phyloP scores from a whole-genome alignment of 148 eudicot genomes.

The Chenopodium suecicum region DNA sequence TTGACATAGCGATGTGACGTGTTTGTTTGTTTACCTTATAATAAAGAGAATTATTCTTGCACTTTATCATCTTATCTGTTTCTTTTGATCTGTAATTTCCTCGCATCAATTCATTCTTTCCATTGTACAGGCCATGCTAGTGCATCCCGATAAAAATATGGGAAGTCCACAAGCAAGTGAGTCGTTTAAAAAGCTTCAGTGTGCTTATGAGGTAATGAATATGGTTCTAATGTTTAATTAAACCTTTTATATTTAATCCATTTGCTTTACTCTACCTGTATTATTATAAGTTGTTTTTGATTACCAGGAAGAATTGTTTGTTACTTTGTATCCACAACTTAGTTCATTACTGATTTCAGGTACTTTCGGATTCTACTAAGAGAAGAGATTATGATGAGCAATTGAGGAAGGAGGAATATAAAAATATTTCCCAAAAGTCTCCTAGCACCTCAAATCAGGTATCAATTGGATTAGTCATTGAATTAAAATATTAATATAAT shows the following conservation, averaged over 20 bases:
- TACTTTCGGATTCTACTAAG: constrained; percentile 89
- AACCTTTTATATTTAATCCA: not conserved
- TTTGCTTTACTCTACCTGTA: not conserved
- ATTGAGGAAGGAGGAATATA: constrained; percentile 78
- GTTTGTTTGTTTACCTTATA: not conserved
- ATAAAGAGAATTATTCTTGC: not conserved
- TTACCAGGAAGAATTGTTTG: not conserved
- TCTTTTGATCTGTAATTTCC: not conserved
- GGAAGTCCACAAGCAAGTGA: constrained; percentile 95
- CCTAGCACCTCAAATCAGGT: constrained; percentile 86
- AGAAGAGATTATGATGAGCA: constrained; percentile 97
- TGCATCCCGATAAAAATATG: constrained; percentile 99
- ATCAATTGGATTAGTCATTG: constrained; percentile 1
- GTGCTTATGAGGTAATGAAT: constrained; percentile 85
- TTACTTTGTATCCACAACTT: constrained; percentile 11
- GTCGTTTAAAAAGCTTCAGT: constrained; percentile 97
- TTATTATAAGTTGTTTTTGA: not conserved
- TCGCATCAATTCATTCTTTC: constrained; percentile 7
- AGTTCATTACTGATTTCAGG: constrained; percentile 40
- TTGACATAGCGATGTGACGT: not conserved
- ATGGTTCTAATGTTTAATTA: not conserved
- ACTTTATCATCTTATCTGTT: not conserved
- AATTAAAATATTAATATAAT: not conserved
- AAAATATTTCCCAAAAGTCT: constrained; percentile 58
- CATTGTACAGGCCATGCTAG: constrained; percentile 86